Evolutionary conservation across 2,329 filamentous ascomycete genomes (phyloP).

Genomic region (Zymoseptoria pseudotritici): DNA sequence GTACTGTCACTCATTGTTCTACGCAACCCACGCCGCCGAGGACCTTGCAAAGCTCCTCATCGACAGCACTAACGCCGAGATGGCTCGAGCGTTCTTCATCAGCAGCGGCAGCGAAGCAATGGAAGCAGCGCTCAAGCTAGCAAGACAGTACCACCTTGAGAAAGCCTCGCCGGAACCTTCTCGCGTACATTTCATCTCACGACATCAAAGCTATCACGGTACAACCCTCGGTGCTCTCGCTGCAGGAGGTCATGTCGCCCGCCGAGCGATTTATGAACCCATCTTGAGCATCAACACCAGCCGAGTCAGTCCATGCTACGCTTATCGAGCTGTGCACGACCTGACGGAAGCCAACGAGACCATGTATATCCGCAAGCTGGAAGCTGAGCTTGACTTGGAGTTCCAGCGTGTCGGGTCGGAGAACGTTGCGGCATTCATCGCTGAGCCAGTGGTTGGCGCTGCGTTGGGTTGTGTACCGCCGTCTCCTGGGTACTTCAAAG

Average conservation of each 20-base stretch:
- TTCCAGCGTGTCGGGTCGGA: slow-evolving; percentile 57
- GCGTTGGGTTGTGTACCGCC: slow-evolving; percentile 62
- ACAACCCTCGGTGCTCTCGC: slow-evolving; percentile 61
- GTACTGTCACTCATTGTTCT: slow-evolving; percentile 55
- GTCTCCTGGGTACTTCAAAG: slow-evolving; percentile 60
- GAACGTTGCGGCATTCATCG: slow-evolving; percentile 63
- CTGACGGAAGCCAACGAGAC: slow-evolving; percentile 44
- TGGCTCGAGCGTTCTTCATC: slow-evolving; percentile 50
- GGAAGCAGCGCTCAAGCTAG: slow-evolving; percentile 61
- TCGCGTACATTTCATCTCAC: slow-evolving; percentile 56
- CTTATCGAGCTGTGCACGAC: slow-evolving; percentile 50
- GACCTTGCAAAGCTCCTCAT: slow-evolving; percentile 46
- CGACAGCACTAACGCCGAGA: slow-evolving; percentile 44
- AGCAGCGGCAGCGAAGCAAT: slow-evolving; percentile 59
- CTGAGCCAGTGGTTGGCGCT: slow-evolving; percentile 65
- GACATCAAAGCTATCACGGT: slow-evolving; percentile 62
- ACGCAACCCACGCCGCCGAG: slow-evolving; percentile 47
- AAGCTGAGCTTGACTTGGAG: slow-evolving; percentile 58
- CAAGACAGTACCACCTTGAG: slow-evolving; percentile 59
- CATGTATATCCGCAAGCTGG: slow-evolving; percentile 54
- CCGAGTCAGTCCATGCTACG: slow-evolving; percentile 59
- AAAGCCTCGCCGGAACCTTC: slow-evolving; percentile 44
- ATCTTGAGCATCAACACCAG: slow-evolving; percentile 48
- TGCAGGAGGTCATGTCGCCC: slow-evolving; percentile 53
- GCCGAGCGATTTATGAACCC: slow-evolving; percentile 55